Percentiles rank a stretch among this genome's conserved stretches.
phyloP scores from a whole-genome alignment of 2,329 filamentous ascomycete genomes.

The Parastagonospora nodorum region DNA sequence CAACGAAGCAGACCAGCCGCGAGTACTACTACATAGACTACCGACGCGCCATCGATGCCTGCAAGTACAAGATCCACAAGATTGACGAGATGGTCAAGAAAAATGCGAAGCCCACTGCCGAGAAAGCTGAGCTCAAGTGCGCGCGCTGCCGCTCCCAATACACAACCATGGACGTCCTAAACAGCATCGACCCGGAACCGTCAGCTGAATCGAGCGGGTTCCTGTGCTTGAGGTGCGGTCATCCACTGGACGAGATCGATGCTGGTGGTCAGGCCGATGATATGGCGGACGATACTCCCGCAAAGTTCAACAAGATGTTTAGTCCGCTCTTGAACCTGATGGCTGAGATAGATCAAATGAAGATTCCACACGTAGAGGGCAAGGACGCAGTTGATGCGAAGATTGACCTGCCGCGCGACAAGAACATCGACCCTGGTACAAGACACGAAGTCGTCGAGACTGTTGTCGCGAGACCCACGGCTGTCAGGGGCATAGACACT shows the following conservation, averaged over 20 bases:
- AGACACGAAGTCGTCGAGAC: conserved; percentile 64
- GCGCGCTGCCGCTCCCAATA: conserved; percentile 81
- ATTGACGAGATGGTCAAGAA: conserved; percentile 89
- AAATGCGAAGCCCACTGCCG: conserved; percentile 74
- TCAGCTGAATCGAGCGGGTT: conserved; percentile 64
- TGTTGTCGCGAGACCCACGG: conserved; percentile 63
- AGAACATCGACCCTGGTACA: conserved; percentile 67
- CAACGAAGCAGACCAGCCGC: conserved; percentile 78
- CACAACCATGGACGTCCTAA: conserved; percentile 87
- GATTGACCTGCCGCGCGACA: conserved; percentile 68
- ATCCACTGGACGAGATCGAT: conserved; percentile 54
- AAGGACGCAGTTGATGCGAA: conserved; percentile 69
- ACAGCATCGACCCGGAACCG: conserved; percentile 65
- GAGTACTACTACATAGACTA: conserved; percentile 99
- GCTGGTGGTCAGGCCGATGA: conserved; percentile 35
- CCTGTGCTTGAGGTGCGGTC: conserved; percentile 78
- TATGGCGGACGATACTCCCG: conserved; percentile 46
- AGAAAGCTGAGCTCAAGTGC: conserved; percentile 93
- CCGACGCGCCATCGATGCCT: conserved; percentile 89
- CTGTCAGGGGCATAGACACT: conserved; percentile 70
- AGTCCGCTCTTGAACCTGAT: conserved; percentile 77
- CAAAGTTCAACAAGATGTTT: conserved; percentile 73
- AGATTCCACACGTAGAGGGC: conserved; percentile 74
- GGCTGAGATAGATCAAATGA: conserved; percentile 74
- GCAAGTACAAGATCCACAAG: conserved; percentile 90